phyloP scores from a whole-genome alignment of 2,329 filamentous ascomycete genomes.

The Juglanconis juglandina region DNA sequence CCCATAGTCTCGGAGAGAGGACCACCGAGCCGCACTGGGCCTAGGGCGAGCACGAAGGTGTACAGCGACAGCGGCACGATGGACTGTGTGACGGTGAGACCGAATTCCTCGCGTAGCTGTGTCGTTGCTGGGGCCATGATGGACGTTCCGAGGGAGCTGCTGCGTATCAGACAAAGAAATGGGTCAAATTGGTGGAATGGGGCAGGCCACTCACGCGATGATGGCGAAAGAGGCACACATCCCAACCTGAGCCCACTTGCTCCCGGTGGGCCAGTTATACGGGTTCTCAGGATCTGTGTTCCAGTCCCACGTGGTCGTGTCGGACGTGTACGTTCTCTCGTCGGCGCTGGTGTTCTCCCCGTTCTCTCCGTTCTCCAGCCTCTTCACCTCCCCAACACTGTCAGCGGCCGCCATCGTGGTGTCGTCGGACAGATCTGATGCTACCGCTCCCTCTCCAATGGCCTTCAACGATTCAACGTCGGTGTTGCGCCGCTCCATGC shows the following conservation, averaged over 20 bases:
- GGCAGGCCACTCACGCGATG: conserved; percentile 32
- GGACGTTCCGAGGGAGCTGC: conserved; percentile 51
- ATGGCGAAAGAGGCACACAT: conserved; percentile 39
- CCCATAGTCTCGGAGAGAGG: conserved; percentile 59
- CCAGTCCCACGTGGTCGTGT: conserved; percentile 28
- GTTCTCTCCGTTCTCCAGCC: not conserved
- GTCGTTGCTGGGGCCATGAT: conserved; percentile 47
- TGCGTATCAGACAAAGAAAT: no score
- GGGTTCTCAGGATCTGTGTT: conserved; percentile 43
- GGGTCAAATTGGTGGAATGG: not conserved
- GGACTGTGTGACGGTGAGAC: conserved; percentile 50
- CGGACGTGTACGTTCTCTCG: not conserved
- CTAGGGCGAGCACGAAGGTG: conserved; percentile 56
- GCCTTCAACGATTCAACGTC: not conserved
- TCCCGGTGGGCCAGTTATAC: conserved; percentile 45
- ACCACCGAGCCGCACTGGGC: conserved; percentile 56
- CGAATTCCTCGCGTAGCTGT: conserved; percentile 50
- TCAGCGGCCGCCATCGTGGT: not conserved
- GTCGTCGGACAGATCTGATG: not conserved
- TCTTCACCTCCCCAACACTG: not conserved
- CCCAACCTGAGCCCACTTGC: conserved; percentile 37
- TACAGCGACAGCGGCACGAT: conserved; percentile 60
- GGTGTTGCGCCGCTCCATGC: no score
- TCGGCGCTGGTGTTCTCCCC: not conserved
- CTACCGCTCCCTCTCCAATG: not conserved